Conservation (phyloP, 495 filamentous ascomycete species). For the Aspergillus carlsbadensis region DNA sequence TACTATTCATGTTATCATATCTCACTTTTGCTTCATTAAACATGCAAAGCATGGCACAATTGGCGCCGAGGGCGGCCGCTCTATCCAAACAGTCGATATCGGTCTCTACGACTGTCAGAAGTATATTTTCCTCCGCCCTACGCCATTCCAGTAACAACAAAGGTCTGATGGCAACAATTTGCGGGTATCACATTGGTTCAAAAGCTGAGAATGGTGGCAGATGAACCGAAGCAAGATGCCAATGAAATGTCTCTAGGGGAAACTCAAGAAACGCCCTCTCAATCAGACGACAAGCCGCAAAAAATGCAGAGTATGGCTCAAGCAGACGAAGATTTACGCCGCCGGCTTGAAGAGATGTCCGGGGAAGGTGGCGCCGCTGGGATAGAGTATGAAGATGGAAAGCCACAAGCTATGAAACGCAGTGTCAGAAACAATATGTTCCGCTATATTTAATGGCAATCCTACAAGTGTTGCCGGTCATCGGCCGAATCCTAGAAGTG, state of each 20-base stretch:
- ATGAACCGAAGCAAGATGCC: background rate
- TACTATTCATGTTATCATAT: background rate
- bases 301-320: slow-evolving; percentile 55
- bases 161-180: background rate
- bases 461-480: background rate
- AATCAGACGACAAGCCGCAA: slow-evolving; percentile 5
- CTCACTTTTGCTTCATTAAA: background rate
- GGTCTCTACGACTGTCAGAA: background rate
- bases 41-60: background rate
- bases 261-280: slow-evolving; percentile 1
- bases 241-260: background rate
- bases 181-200: background rate
- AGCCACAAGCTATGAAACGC: slow-evolving; percentile 74
- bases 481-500: background rate
- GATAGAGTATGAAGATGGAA: slow-evolving; percentile 75
- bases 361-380: slow-evolving; percentile 78
- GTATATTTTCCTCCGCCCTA: slow-evolving; percentile 6
- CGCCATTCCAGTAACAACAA: background rate
- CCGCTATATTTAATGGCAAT: slow-evolving; percentile 51
- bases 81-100: background rate
- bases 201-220: background rate
- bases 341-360: slow-evolving; percentile 65
- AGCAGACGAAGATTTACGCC: slow-evolving; percentile 64
- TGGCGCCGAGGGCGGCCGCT: background rate
- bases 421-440: slow-evolving; percentile 81